These are phyloP conservation scores for Datisca glomerata DNA, from an alignment of 306 rosid genomes.

Conservation along the genomic window DNA sequence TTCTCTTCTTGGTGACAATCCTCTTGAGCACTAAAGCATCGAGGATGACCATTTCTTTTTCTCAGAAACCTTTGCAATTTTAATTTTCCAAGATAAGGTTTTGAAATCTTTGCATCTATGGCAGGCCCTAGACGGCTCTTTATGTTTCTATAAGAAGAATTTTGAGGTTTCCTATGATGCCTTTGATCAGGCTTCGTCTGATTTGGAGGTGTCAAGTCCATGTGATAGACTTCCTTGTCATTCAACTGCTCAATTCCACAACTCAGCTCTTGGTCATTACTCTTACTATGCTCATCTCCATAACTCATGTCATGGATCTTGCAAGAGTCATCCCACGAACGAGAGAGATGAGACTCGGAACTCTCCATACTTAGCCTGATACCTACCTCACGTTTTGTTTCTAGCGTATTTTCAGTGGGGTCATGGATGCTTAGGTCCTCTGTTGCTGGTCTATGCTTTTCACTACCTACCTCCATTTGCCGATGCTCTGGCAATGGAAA, in stretches of 20 bases:
- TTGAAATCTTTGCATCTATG: no score
- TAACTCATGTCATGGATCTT: neutral
- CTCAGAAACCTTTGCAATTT: no score
- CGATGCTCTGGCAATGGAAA: slow-evolving; percentile 7
- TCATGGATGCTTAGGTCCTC: neutral
- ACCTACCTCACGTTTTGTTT: neutral
- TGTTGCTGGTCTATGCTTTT: neutral
- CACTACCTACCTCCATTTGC: slow-evolving; percentile 1
- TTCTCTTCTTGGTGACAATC: no score
- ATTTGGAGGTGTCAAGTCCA: neutral
- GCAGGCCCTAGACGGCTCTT: no score
- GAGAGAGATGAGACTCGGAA: neutral
- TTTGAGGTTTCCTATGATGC: no score
- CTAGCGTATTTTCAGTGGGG: neutral
- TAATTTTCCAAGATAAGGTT: no score
- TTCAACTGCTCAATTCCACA: neutral
- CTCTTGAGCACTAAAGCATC: no score
- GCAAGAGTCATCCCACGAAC: slow-evolving; percentile 2
- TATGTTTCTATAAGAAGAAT: no score
- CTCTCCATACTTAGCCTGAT: neutral
- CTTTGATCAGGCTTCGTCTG: slow-evolving; percentile 1
- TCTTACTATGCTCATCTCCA: neutral
- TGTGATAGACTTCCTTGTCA: slow-evolving; percentile 1
- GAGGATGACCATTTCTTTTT: no score
- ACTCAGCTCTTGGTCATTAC: neutral